Conservation (phyloP, 257 asterid species). For the Orobanche coerulescens region DNA sequence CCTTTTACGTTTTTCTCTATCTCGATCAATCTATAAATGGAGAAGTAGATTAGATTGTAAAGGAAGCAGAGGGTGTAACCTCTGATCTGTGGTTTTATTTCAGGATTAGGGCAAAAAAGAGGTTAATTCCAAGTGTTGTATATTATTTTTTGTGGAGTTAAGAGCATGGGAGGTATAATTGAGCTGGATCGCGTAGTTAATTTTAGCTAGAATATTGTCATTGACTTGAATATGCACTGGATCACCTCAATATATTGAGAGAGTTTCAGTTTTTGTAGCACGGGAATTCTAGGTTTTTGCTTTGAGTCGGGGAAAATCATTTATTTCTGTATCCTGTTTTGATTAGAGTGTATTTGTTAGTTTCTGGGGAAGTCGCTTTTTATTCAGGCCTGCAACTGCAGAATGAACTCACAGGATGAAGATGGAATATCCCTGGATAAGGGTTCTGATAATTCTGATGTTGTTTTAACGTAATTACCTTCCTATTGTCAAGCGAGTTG, state of each 20-base stretch:
- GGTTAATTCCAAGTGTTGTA: constrained; percentile 13
- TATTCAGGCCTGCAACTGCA: constrained; percentile 16
- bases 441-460: constrained; percentile 25
- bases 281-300: constrained; percentile 12
- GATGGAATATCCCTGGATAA: constrained; percentile 33
- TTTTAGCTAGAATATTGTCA: constrained; percentile 25
- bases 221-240: constrained; percentile 27
- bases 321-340: neutral
- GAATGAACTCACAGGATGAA: constrained; percentile 64
- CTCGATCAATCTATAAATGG: constrained; percentile 30
- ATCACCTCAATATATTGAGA: constrained; percentile 23
- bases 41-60: constrained; percentile 33
- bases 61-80: constrained; percentile 16
- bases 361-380: constrained; percentile 17
- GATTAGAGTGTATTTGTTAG: constrained; percentile 28
- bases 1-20: constrained; percentile 18
- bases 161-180: constrained; percentile 24
- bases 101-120: constrained; percentile 30
- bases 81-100: constrained; percentile 25
- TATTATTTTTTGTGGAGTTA: constrained; percentile 22
- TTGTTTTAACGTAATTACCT: constrained; percentile 37
- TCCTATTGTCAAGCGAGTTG: constrained; percentile 12
- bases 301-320: constrained; percentile 6
- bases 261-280: neutral
- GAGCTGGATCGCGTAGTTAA: constrained; percentile 36